Base-by-base conservation (phyloP, 805 yeast species). In the Hanseniaspora opuntiae region DNA sequence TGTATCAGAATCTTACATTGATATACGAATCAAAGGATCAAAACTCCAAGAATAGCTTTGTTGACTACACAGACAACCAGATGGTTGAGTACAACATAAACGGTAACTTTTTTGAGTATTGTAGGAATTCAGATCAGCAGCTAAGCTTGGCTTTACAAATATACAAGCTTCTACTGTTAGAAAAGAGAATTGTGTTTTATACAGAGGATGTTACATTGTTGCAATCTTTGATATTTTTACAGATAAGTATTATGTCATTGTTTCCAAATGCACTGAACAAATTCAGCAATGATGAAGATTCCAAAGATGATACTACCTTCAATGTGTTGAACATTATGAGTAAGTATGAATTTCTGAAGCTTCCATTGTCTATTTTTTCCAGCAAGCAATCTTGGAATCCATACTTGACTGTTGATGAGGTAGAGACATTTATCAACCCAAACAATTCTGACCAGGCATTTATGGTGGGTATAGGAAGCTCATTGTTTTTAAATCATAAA, bases 401-500 rank as follows among this genome's bases (percentile, higher is more conserved):
- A n/a, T 51, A 51, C 38, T 28, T 51, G 30, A 44, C 39, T 20
- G 33, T 51, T 4, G 54, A 51, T 37, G 54, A 51, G 28, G 48
- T 51, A 2, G 54, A 51, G 10, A 37, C 20, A 16, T 44, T 33
- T 30, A 51, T 51, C 6, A 25, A 51, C 20, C 37, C 44, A 9
- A 7, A 30, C 7, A 51, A 51, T 19, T 10, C 32, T 7, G 28
- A 37, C 6, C 19, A 37, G 10, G 4, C 45, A 8, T 51, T 51
- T 37, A 25, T 51, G 32, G 40, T 51, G 17, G 54, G 54, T 5
- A 22, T 51, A n/a, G 54, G 54, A 19, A 51, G 40, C 22, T 17
- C 45, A 19, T 37, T 51, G 22, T 51, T 51, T 30, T 44, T 51
- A 33, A 51, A 51, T 35, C 54, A 51, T n/a, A 51, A 51, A 14